Percentiles rank a stretch among this genome's conserved stretches.
Conservation (phyloP, 148 eudicot species). For the Cornus suecica region DNA sequence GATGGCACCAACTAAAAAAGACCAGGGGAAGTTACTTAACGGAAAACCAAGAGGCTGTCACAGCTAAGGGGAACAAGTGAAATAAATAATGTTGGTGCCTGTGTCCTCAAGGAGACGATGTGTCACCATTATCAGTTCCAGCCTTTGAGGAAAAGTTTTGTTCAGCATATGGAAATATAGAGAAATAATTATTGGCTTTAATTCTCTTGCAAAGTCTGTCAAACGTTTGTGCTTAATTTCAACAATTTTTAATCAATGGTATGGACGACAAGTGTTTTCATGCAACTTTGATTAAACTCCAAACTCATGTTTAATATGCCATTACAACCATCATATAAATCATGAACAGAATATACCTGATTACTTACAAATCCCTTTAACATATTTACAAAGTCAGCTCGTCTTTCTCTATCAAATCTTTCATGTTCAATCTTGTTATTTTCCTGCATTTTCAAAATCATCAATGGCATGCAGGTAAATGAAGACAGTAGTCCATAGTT, state of each 20-base stretch:
- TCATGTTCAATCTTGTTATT: conserved; percentile 73
- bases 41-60: too few relatives aligned
- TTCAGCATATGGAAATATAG: too few relatives aligned
- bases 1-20: too few relatives aligned
- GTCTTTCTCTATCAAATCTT: conserved; percentile 74
- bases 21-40: too few relatives aligned
- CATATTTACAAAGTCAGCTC: conserved; percentile 69
- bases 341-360: conserved; percentile 56
- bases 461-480: not conserved
- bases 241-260: not conserved
- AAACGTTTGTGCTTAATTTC: not conserved
- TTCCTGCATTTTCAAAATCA: conserved; percentile 56
- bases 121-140: too few relatives aligned
- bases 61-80: too few relatives aligned
- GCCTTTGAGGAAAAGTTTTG: too few relatives aligned
- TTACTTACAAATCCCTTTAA: conserved; percentile 81
- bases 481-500: too few relatives aligned
- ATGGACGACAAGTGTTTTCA: not conserved
- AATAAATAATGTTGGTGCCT: too few relatives aligned
- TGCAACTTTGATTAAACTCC: not conserved
- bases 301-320: not conserved
- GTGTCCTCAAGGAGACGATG: too few relatives aligned
- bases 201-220: not conserved
- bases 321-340: not conserved
- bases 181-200: too few relatives aligned